Percentiles rank a stretch among this genome's conserved stretches.
Conservation (phyloP, 352 stramenopile genomes). For the Pseudoperonospora humuli region DNA sequence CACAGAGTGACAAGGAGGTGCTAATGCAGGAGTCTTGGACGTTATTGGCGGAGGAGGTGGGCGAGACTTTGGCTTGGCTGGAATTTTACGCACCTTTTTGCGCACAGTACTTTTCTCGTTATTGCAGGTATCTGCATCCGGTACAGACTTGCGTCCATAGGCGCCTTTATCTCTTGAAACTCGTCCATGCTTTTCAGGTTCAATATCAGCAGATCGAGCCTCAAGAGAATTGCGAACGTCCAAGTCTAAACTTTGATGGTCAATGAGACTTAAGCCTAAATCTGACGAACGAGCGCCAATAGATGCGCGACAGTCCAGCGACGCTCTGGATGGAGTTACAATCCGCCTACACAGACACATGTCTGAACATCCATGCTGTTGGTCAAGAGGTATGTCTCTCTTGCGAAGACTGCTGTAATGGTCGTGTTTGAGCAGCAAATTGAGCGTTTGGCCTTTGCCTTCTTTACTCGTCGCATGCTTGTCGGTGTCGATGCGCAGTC, state of each 20-base stretch:
- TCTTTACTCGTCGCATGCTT: slow-evolving; percentile 21
- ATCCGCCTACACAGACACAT: slow-evolving; percentile 26
- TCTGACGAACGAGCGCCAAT: slow-evolving; percentile 15
- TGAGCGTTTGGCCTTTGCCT: slow-evolving; percentile 27
- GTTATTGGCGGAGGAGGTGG: slow-evolving; percentile 9
- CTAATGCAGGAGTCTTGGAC: slow-evolving; percentile 7
- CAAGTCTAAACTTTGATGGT: slow-evolving; percentile 8
- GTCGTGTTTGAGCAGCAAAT: slow-evolving; percentile 38
- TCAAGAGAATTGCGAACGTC: slow-evolving; percentile 15
- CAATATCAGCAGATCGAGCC: slow-evolving; percentile 8
- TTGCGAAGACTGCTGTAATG: slow-evolving; percentile 49
- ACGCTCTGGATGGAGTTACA: slow-evolving; percentile 21
- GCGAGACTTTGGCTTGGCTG: slow-evolving; percentile 7
- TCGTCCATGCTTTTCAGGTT: slow-evolving; percentile 12
- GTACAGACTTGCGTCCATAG: slow-evolving; percentile 19
- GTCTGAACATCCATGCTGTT: slow-evolving; percentile 23
- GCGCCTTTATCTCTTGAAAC: slow-evolving; percentile 3
- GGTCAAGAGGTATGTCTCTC: slow-evolving; percentile 11
- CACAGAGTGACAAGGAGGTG: slow-evolving; percentile 1
- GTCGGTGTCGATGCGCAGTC: slow-evolving; percentile 40
- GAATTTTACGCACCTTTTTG: slow-evolving; percentile 12
- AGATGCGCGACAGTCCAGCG: slow-evolving; percentile 16
- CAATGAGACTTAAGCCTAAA: slow-evolving; percentile 10
- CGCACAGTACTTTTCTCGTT: slow-evolving; percentile 3
- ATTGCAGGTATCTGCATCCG: slow-evolving; percentile 6